Conservation (phyloP, 768 basidiomycete species). For the Nevesoporus exiguus region DNA sequence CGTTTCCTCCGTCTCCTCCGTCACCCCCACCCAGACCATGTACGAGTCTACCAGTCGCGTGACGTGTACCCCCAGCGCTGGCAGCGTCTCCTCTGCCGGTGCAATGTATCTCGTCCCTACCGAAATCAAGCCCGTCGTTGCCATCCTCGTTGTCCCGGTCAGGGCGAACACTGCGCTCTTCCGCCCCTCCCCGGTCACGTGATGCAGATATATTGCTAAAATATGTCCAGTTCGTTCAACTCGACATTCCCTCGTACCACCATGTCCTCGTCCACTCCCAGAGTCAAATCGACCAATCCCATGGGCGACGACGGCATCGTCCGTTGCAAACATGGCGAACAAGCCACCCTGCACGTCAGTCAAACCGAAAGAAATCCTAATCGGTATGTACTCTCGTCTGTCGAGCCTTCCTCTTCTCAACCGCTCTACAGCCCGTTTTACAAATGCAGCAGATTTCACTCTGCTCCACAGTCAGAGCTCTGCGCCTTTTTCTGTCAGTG, state of each 20-base stretch:
- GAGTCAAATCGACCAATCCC: no score
- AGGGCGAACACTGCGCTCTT: neutral
- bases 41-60: conserved; percentile 68
- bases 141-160: neutral
- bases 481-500: conserved; percentile 38
- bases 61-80: conserved; percentile 62
- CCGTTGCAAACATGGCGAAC: conserved; percentile 34
- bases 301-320: conserved; percentile 30
- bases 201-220: no score
- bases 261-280: conserved; percentile 16
- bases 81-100: conserved; percentile 47
- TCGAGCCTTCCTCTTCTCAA: neutral
- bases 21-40: conserved; percentile 80
- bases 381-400: conserved; percentile 34
- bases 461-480: neutral
- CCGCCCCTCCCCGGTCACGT: neutral
- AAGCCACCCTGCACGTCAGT: conserved; percentile 27
- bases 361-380: conserved; percentile 28
- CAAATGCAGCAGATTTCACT: conserved; percentile 33
- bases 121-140: conserved; percentile 29
- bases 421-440: conserved; percentile 33
- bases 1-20: conserved; percentile 43
- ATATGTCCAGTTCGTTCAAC: no score
- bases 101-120: conserved; percentile 49
- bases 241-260: no score